Conservation (phyloP, 2,329 filamentous ascomycete genomes). For the Pestalotiopsis sp. region DNA sequence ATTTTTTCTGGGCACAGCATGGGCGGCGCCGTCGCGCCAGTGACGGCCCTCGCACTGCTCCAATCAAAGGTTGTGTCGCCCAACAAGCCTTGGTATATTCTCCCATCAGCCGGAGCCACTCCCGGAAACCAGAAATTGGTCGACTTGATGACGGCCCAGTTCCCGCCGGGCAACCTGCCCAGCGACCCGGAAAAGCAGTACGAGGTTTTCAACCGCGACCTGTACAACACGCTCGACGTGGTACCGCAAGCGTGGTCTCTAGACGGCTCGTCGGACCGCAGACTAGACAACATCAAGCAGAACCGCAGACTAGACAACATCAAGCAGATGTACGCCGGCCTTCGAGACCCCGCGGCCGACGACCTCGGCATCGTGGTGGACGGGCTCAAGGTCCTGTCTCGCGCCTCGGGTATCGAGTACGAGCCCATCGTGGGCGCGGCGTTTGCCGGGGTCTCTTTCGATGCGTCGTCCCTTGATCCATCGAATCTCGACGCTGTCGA, state of each 20-base stretch:
- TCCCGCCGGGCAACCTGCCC: not conserved
- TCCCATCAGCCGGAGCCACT: constrained; percentile 2
- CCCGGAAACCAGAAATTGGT: constrained; percentile 3
- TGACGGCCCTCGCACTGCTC: not conserved
- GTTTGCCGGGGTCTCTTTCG: not conserved
- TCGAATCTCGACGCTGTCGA: not conserved
- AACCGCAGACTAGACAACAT: not conserved
- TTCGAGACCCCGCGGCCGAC: not conserved
- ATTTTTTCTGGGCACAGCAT: constrained; percentile 7
- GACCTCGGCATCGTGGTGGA: not conserved
- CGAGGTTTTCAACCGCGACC: not conserved
- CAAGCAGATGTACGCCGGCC: not conserved
- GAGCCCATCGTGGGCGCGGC: not conserved
- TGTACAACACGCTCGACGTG: constrained; percentile 5
- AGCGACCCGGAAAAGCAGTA: not conserved
- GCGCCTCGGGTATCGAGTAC: not conserved
- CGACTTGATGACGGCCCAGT: not conserved
- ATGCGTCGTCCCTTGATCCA: not conserved
- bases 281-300: not conserved
- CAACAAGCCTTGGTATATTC: not conserved
- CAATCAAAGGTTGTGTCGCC: not conserved
- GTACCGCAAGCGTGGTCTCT: constrained; percentile 10
- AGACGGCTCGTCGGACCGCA: constrained; percentile 16
- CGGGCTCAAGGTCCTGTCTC: not conserved
- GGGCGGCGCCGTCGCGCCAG: constrained; percentile 2